Evolutionary conservation across 2,329 filamentous ascomycete genomes (phyloP).

Genomic region (Aspergillus novoparasiticus): DNA sequence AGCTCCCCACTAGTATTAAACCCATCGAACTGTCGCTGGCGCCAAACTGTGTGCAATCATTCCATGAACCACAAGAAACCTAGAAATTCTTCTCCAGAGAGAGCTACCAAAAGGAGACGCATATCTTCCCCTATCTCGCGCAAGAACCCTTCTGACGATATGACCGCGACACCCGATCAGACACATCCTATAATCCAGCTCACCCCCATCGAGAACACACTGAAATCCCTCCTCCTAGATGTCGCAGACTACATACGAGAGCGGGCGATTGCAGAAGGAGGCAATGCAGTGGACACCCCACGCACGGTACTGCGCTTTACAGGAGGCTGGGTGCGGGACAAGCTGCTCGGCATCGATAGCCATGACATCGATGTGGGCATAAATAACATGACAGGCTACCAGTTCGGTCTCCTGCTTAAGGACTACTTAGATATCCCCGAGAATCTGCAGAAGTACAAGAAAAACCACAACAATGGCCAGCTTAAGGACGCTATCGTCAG

Average conservation of each 20-base stretch:
- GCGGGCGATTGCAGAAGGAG: constrained; percentile 43
- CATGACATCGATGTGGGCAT: constrained; percentile 54
- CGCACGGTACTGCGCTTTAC: constrained; percentile 49
- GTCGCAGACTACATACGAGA: constrained; percentile 69
- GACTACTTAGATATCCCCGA: constrained; percentile 44
- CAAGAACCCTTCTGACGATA: constrained; percentile 27
- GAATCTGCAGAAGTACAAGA: constrained; percentile 47
- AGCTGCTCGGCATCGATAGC: constrained; percentile 49
- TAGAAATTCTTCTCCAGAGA: constrained; percentile 22
- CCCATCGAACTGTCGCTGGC: not conserved
- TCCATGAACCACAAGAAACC: constrained; percentile 31
- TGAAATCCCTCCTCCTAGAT: constrained; percentile 78
- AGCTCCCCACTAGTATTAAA: constrained; percentile 12
- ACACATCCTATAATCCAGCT: constrained; percentile 56
- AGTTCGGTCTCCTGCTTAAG: constrained; percentile 49
- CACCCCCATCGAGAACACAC: constrained; percentile 69
- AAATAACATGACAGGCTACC: constrained; percentile 52
- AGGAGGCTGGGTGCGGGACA: constrained; percentile 55
- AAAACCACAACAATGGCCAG: constrained; percentile 49
- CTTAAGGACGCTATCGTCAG: constrained; percentile 69
- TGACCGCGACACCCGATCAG: constrained; percentile 21
- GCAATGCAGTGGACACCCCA: constrained; percentile 22
- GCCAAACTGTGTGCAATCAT: constrained; percentile 7
- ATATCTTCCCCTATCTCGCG: constrained; percentile 25
- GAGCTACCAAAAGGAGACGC: constrained; percentile 36